Evolutionary conservation across 2,329 filamentous ascomycete genomes (phyloP).

Genomic region (Neopestalotiopsis sp.): DNA sequence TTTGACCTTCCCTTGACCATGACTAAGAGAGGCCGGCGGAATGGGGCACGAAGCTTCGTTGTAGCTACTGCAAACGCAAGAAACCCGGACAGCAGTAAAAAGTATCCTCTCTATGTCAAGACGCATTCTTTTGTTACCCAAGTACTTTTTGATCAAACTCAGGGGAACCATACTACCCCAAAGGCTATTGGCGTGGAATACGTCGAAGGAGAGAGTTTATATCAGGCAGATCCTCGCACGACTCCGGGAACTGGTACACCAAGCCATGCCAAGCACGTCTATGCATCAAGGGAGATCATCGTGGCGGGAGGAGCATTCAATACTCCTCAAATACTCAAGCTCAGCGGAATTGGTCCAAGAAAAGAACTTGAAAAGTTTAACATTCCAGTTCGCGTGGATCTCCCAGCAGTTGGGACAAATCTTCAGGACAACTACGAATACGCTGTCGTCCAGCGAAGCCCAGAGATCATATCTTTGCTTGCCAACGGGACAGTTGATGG

Average conservation of each 20-base stretch:
- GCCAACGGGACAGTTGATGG: constrained; percentile 22
- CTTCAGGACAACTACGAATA: constrained; percentile 47
- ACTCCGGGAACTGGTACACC: neutral
- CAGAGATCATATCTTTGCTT: constrained; percentile 25
- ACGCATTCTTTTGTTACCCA: constrained; percentile 30
- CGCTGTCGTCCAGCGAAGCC: constrained; percentile 41
- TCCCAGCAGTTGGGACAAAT: constrained; percentile 64
- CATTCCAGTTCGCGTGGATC: constrained; percentile 51
- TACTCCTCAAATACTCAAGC: constrained; percentile 57
- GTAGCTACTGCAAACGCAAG: constrained; percentile 39
- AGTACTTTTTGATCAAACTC: constrained; percentile 6
- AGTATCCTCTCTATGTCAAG: constrained; percentile 43
- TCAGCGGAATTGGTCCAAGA: constrained; percentile 50
- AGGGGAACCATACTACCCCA: neutral
- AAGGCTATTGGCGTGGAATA: constrained; percentile 10
- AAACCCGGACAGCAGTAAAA: constrained; percentile 44
- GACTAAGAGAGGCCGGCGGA: constrained; percentile 40
- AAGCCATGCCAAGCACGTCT: constrained; percentile 6
- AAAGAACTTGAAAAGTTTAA: constrained; percentile 41
- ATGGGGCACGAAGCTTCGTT: constrained; percentile 60
- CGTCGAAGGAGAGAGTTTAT: constrained; percentile 4
- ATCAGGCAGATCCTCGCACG: constrained; percentile 6
- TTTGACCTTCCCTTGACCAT: constrained; percentile 16
- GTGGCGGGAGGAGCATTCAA: constrained; percentile 59
- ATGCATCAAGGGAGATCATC: constrained; percentile 52